Evolutionary conservation across 1,284 basidiomycete species (phyloP).

Genomic region (Puccinia brachypodii): DNA sequence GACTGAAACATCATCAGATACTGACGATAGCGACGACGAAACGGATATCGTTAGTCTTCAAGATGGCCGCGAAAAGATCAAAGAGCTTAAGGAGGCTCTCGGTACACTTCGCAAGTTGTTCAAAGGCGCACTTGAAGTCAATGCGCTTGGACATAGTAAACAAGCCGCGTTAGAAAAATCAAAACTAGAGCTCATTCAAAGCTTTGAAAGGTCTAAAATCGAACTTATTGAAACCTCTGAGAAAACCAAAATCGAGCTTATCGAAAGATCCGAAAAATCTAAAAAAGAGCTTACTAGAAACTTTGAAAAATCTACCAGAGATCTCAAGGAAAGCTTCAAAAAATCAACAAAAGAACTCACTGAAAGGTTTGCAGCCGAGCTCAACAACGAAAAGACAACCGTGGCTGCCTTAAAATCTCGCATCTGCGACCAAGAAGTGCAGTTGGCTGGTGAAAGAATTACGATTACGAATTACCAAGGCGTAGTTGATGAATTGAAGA

Average conservation of each 20-base stretch:
- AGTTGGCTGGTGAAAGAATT: background rate
- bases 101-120: background rate
- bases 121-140: background rate
- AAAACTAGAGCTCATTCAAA: background rate
- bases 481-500: background rate
- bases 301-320: too few relatives aligned
- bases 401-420: background rate
- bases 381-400: background rate
- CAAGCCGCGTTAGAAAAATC: background rate
- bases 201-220: background rate
- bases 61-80: background rate
- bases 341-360: too few relatives aligned
- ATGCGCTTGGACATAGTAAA: too few relatives aligned
- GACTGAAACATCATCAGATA: background rate
- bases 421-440: background rate
- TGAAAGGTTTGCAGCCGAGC: background rate
- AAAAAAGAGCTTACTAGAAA: too few relatives aligned
- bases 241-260: too few relatives aligned
- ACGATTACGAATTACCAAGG: background rate
- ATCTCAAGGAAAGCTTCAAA: too few relatives aligned
- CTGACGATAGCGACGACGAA: too few relatives aligned
- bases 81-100: background rate
- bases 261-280: too few relatives aligned
- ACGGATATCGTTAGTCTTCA: background rate
- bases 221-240: background rate